Percentiles rank a stretch among this genome's conserved stretches.
Evolutionary conservation across 352 stramenopile species (phyloP).

Genomic region (Phytophthora podocarpi): DNA sequence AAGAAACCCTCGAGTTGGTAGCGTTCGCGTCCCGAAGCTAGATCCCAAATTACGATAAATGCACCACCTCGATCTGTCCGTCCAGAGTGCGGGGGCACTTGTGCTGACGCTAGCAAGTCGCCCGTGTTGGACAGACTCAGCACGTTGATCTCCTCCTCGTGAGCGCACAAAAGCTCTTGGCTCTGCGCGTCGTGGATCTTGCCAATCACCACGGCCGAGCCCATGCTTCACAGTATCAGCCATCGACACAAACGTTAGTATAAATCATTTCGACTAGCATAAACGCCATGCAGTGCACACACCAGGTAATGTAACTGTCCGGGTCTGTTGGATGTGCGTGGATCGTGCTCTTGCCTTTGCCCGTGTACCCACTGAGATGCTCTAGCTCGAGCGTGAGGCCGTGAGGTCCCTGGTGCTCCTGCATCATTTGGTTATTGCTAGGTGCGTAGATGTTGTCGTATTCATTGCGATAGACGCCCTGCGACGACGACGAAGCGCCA

Average conservation of each 20-base stretch:
- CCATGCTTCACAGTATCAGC: slow-evolving; percentile 42
- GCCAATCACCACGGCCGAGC: slow-evolving; percentile 53
- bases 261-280: neutral
- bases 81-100: slow-evolving; percentile 44
- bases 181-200: slow-evolving; percentile 56
- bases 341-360: slow-evolving; percentile 58
- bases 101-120: slow-evolving; percentile 48
- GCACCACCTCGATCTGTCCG: slow-evolving; percentile 28
- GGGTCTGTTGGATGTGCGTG: slow-evolving; percentile 56
- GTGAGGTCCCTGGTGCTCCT: slow-evolving; percentile 1
- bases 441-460: slow-evolving; percentile 22
- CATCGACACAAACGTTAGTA: neutral
- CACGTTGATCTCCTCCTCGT: slow-evolving; percentile 64
- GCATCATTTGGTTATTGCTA: slow-evolving; percentile 18
- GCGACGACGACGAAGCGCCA: slow-evolving; percentile 11
- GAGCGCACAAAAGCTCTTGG: slow-evolving; percentile 56
- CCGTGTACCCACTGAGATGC: slow-evolving; percentile 66
- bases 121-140: slow-evolving; percentile 49
- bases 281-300: neutral
- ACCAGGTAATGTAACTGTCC: slow-evolving; percentile 65
- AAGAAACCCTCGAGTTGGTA: slow-evolving; percentile 69
- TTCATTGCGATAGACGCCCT: slow-evolving; percentile 8
- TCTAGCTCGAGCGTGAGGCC: slow-evolving; percentile 59
- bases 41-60: slow-evolving; percentile 38
- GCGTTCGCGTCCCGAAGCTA: slow-evolving; percentile 43